phyloP scores from a whole-genome alignment of 2,329 filamentous ascomycete species.

The Grosmannia penicillata region DNA sequence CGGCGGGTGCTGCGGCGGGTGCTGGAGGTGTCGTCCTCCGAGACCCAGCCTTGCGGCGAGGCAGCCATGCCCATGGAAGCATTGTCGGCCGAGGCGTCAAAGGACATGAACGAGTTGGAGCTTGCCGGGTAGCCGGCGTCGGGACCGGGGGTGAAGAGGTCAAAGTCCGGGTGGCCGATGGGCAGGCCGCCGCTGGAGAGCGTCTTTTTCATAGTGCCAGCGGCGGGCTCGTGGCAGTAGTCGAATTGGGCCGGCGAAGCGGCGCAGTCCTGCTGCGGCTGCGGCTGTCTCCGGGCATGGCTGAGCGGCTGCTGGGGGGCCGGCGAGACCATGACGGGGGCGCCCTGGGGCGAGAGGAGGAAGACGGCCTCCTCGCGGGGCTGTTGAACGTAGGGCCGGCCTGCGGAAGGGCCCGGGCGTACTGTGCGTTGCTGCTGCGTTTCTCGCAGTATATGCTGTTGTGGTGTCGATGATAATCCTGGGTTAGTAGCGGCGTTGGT shows the following conservation, averaged over 20 bases:
- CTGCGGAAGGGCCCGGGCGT: constrained; percentile 54
- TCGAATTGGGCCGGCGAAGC: constrained; percentile 33
- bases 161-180: constrained; percentile 29
- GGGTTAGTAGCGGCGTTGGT: constrained; percentile 35
- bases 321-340: constrained; percentile 21
- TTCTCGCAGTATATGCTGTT: constrained; percentile 70
- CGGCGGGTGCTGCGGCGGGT: constrained; percentile 29
- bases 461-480: constrained; percentile 44
- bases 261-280: constrained; percentile 16
- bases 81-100: constrained; percentile 21
- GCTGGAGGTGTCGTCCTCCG: constrained; percentile 30
- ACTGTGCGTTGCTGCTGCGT: constrained; percentile 75
- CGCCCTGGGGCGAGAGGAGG: constrained; percentile 39
- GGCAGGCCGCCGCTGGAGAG: constrained; percentile 8
- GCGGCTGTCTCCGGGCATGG: background rate
- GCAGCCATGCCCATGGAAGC: constrained; percentile 12
- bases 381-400: constrained; percentile 16
- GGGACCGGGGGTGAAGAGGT: constrained; percentile 30
- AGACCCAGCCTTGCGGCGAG: constrained; percentile 32
- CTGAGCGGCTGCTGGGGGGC: constrained; percentile 27
- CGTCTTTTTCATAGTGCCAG: constrained; percentile 31
- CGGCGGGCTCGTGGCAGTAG: constrained; percentile 27
- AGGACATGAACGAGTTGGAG: constrained; percentile 29
- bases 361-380: constrained; percentile 34
- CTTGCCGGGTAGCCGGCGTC: constrained; percentile 28